Percentiles rank a stretch among this genome's conserved stretches.
These are phyloP conservation scores for Aspergillus diversus DNA, from an alignment of 495 filamentous ascomycete genomes.

Conservation along the genomic window DNA sequence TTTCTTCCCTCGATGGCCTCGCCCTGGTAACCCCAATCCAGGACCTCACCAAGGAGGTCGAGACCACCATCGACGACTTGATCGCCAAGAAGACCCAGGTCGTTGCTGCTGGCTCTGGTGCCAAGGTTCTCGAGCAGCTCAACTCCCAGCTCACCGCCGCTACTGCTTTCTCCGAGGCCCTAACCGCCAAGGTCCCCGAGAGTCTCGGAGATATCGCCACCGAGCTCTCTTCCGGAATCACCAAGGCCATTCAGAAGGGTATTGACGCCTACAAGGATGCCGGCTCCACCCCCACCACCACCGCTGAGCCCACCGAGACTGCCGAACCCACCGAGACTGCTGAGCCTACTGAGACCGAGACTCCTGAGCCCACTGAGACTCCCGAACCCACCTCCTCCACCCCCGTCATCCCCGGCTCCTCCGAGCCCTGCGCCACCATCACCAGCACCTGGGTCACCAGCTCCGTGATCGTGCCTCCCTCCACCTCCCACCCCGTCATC, in stretches of 20 bases:
- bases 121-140: slow-evolving; percentile 30
- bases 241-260: slow-evolving; percentile 37
- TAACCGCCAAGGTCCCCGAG: slow-evolving; percentile 43
- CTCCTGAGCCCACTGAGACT: slow-evolving; percentile 4
- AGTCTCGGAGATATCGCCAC: slow-evolving; percentile 30
- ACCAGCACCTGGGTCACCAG: slow-evolving; percentile 12
- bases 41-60: slow-evolving; percentile 32
- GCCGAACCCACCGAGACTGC: slow-evolving; percentile 2
- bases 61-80: slow-evolving; percentile 35
- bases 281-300: slow-evolving; percentile 17
- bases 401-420: neutral
- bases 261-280: slow-evolving; percentile 30
- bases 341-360: neutral
- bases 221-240: slow-evolving; percentile 35
- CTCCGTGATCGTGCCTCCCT: neutral
- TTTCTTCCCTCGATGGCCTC: slow-evolving; percentile 37
- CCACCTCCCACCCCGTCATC: slow-evolving; percentile 7
- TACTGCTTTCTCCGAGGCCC: slow-evolving; percentile 33
- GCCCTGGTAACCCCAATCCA: slow-evolving; percentile 35
- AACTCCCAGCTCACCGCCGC: slow-evolving; percentile 36
- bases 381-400: neutral
- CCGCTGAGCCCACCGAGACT: slow-evolving; percentile 20
- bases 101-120: slow-evolving; percentile 37
- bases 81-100: slow-evolving; percentile 40
- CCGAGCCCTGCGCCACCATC: neutral